A percentile compares a stretch with the other conserved stretches of the same genome.
Evolutionary conservation across 805 yeast genomes (phyloP).

Genomic region (Sugiyamaella mastotermitis): DNA sequence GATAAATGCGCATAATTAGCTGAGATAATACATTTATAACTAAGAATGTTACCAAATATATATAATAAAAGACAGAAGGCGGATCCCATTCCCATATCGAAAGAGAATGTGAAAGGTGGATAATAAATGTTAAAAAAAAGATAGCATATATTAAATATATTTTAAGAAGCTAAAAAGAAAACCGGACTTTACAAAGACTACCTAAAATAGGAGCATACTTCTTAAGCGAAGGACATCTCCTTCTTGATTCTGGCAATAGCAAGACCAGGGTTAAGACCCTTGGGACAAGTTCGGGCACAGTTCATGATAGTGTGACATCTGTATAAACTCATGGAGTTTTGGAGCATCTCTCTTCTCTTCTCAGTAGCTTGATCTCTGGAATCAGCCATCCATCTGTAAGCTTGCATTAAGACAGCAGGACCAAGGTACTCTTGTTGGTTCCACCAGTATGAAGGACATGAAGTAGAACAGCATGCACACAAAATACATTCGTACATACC

Average conservation of each 20-base stretch:
- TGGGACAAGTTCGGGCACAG: slow-evolving; percentile 97
- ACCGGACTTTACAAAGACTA: not conserved
- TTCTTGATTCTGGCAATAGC: slow-evolving; percentile 98
- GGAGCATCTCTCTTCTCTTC: slow-evolving; percentile 79
- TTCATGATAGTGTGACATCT: slow-evolving; percentile 99
- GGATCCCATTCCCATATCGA: no score
- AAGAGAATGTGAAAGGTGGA: not conserved
- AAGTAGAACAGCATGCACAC: slow-evolving; percentile 98
- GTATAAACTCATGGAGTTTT: slow-evolving; percentile 95
- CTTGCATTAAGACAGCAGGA: slow-evolving; percentile 98
- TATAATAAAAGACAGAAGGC: no score
- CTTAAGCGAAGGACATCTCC: slow-evolving; percentile 64
- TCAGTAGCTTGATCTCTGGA: slow-evolving; percentile 88
- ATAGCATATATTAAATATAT: not conserved
- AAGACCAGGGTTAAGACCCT: slow-evolving; percentile 95
- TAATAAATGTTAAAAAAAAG: not conserved
- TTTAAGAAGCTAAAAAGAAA: not conserved
- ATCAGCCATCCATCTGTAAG: slow-evolving; percentile 97
- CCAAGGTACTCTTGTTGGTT: slow-evolving; percentile 98
- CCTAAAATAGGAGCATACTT: no score
- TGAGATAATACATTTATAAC: no score
- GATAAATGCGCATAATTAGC: no score
- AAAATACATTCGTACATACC: slow-evolving; percentile 96
- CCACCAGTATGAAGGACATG: slow-evolving; percentile 99
- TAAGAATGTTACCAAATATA: no score